A percentile compares a stretch with the other conserved stretches of the same genome.
Evolutionary conservation across 2,329 filamentous ascomycete genomes (phyloP).

Genomic region (Penicillium glabrum): DNA sequence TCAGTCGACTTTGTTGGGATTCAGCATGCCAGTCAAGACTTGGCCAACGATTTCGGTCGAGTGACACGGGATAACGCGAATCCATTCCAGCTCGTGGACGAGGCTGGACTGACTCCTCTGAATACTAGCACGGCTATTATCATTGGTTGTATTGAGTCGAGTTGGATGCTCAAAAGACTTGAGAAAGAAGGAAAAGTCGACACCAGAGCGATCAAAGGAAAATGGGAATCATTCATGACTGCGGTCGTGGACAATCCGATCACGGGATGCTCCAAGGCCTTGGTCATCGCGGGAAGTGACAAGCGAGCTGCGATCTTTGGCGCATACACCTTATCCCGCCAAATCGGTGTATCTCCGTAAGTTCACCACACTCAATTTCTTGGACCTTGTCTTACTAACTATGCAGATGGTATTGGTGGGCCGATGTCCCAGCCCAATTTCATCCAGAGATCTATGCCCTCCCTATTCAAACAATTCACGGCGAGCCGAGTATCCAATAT

Average conservation of each 20-base stretch:
- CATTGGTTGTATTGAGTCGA: slow-evolving; percentile 12
- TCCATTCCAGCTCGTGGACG: background rate
- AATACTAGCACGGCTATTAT: slow-evolving; percentile 1
- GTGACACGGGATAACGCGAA: slow-evolving; percentile 5
- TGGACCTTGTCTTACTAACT: background rate
- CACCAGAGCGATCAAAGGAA: slow-evolving; percentile 56
- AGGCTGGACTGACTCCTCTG: background rate
- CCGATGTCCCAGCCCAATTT: slow-evolving; percentile 58
- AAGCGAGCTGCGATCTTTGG: slow-evolving; percentile 68
- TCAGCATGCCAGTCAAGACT: slow-evolving; percentile 9
- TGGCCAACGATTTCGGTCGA: slow-evolving; percentile 12
- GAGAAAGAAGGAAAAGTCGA: slow-evolving; percentile 53
- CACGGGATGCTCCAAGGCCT: slow-evolving; percentile 56
- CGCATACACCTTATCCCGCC: slow-evolving; percentile 69
- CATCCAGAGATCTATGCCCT: slow-evolving; percentile 58
- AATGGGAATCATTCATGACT: slow-evolving; percentile 70
- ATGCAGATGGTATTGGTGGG: slow-evolving; percentile 63
- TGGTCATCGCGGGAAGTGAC: slow-evolving; percentile 69
- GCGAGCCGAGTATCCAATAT: slow-evolving; percentile 64
- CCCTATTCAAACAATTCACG: slow-evolving; percentile 56
- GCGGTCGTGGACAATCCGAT: slow-evolving; percentile 59
- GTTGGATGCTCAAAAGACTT: slow-evolving; percentile 4
- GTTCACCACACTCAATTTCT: background rate
- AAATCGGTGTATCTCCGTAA: slow-evolving; percentile 67
- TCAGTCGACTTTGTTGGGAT: slow-evolving; percentile 9